Conservation (phyloP, 768 basidiomycete genomes). For the Amanita pallidorosea region DNA sequence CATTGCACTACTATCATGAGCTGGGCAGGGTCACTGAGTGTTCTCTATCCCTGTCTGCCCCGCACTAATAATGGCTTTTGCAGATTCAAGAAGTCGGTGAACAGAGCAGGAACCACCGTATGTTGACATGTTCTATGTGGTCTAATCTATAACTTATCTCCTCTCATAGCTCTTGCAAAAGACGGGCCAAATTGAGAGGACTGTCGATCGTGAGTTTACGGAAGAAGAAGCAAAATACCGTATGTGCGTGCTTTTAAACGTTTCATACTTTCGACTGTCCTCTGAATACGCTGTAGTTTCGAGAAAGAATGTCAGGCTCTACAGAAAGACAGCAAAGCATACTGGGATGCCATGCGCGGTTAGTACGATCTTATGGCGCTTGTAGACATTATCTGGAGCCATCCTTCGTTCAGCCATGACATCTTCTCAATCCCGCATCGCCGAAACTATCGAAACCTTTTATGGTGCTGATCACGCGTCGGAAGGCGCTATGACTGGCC, state of each 20-base stretch:
- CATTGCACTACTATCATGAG: slow-evolving; percentile 27
- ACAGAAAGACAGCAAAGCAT: slow-evolving; percentile 93
- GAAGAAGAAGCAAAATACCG: slow-evolving; percentile 89
- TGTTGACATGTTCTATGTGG: slow-evolving; percentile 13
- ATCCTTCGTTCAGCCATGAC: slow-evolving; percentile 45
- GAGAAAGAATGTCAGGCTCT: slow-evolving; percentile 93
- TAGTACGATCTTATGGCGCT: slow-evolving; percentile 14
- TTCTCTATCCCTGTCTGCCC: not conserved
- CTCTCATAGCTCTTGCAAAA: slow-evolving; percentile 77
- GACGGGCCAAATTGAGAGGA: slow-evolving; percentile 95
- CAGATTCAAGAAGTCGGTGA: slow-evolving; percentile 91
- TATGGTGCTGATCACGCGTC: slow-evolving; percentile 79
- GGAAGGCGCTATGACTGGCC: slow-evolving; percentile 93
- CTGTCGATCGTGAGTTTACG: slow-evolving; percentile 86
- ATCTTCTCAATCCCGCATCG: slow-evolving; percentile 82
- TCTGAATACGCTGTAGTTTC: slow-evolving; percentile 39
- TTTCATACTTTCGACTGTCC: not conserved
- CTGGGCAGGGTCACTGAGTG: slow-evolving; percentile 45
- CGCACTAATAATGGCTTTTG: slow-evolving; percentile 6
- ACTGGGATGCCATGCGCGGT: slow-evolving; percentile 93
- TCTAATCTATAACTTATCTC: slow-evolving; percentile 9
- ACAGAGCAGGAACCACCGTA: slow-evolving; percentile 85
- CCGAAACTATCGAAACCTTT: slow-evolving; percentile 89
- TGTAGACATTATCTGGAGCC: not conserved
- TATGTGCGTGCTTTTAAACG: slow-evolving; percentile 42